phyloP scores from a whole-genome alignment of 2,329 filamentous ascomycete genomes.

The Claviceps sp. region DNA sequence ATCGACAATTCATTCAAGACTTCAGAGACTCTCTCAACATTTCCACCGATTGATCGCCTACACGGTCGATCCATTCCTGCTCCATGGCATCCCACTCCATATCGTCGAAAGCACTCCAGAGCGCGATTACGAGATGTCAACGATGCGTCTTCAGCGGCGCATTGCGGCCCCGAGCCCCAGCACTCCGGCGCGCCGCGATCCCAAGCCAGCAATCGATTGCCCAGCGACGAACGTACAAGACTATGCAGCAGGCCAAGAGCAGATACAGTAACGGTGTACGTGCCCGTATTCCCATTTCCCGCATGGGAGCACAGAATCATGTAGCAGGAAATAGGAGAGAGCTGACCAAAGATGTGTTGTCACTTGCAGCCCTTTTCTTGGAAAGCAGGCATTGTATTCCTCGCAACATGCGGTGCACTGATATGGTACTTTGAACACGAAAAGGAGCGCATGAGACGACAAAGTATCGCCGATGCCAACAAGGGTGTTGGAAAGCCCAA shows the following conservation, averaged over 20 bases:
- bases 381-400: conserved; percentile 78
- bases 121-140: conserved; percentile 21
- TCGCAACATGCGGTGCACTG: conserved; percentile 62
- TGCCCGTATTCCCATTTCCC: neutral
- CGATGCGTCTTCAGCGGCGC: conserved; percentile 27
- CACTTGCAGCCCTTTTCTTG: conserved; percentile 69
- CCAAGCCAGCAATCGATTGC: conserved; percentile 21
- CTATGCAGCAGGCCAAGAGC: conserved; percentile 46
- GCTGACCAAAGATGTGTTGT: conserved; percentile 13
- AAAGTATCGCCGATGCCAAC: conserved; percentile 76
- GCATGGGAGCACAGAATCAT: neutral
- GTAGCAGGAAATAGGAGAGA: neutral
- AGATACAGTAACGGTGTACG: conserved; percentile 43
- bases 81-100: conserved; percentile 23
- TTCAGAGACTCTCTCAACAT: neutral
- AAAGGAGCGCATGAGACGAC: conserved; percentile 80
- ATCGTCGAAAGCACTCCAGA: conserved; percentile 22
- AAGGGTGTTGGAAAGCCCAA: conserved; percentile 90
- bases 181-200: conserved; percentile 16
- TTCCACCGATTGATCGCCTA: neutral
- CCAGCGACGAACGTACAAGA: conserved; percentile 32
- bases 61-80: neutral
- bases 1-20: neutral
- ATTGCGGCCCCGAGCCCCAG: conserved; percentile 22
- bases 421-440: conserved; percentile 88